Conservation (phyloP, 495 filamentous ascomycete genomes). For the Lineolata rhizophorae region DNA sequence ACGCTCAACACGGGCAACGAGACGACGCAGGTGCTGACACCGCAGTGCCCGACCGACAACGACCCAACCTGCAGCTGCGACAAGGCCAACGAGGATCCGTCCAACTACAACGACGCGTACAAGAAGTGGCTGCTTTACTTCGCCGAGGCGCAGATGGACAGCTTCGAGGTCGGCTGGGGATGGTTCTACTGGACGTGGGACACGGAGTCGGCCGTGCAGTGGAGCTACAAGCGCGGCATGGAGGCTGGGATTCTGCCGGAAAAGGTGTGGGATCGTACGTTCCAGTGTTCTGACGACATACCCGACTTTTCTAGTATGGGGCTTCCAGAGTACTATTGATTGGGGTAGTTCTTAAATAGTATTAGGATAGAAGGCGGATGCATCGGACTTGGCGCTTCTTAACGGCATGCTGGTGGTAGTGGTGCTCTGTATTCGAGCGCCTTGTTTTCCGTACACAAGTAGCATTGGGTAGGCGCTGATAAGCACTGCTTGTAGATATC, state of each 20-base stretch:
- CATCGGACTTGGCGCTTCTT: no score
- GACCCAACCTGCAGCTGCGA: constrained; percentile 42
- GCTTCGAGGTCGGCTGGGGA: constrained; percentile 77
- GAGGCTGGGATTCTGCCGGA: constrained; percentile 62
- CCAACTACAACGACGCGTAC: constrained; percentile 47
- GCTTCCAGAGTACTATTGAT: constrained; percentile 49
- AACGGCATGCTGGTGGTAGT: no score
- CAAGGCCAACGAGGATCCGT: constrained; percentile 49
- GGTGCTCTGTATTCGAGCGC: no score
- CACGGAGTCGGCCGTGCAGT: constrained; percentile 62
- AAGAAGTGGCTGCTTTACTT: constrained; percentile 74
- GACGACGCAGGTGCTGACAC: constrained; percentile 29
- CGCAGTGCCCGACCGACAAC: constrained; percentile 45
- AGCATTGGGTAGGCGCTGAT: no score
- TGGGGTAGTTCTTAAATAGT: no score
- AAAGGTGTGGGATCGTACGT: constrained; percentile 53
- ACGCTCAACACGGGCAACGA: constrained; percentile 40
- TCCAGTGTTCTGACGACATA: constrained; percentile 46
- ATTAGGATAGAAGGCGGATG: no score
- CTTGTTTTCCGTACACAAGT: no score
- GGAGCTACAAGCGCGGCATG: constrained; percentile 80
- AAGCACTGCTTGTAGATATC: no score
- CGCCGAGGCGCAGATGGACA: constrained; percentile 85
- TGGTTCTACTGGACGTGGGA: constrained; percentile 99
- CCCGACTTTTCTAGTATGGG: constrained; percentile 43